These are phyloP conservation scores for Xylaria multiplex DNA, from an alignment of 2,329 filamentous ascomycete genomes.

Conservation along the genomic window DNA sequence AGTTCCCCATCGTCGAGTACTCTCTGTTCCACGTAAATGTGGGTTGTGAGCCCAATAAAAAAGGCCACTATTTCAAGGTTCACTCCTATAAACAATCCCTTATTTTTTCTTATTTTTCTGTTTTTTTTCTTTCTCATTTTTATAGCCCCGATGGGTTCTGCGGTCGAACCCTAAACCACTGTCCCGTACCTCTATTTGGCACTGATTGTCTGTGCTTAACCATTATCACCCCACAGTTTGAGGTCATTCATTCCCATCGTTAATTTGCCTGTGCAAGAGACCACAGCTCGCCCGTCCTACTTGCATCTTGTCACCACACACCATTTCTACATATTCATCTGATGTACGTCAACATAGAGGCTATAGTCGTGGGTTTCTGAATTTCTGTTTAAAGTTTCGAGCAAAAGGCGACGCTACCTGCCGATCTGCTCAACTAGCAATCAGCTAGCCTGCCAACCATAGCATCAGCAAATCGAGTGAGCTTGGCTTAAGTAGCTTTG, in stretches of 20 bases:
- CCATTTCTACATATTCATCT: slow-evolving; percentile 6
- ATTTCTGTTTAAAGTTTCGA: not conserved
- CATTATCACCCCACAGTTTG: slow-evolving; percentile 21
- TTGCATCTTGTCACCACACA: slow-evolving; percentile 10
- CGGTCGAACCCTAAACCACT: not conserved
- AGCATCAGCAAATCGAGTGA: slow-evolving; percentile 18
- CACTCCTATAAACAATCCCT: not conserved
- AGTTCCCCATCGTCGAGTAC: not conserved
- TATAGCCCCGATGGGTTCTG: not conserved
- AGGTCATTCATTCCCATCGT: slow-evolving; percentile 2
- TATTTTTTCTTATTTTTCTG: not conserved
- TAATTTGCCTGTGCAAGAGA: slow-evolving; percentile 25
- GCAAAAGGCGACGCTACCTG: slow-evolving; percentile 6
- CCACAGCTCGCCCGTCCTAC: slow-evolving; percentile 35
- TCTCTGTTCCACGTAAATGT: slow-evolving; percentile 14
- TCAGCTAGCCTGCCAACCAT: not conserved
- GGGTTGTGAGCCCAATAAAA: slow-evolving; percentile 3
- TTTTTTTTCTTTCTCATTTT: not conserved
- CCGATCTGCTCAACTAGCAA: slow-evolving; percentile 3
- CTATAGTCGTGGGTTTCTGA: not conserved
- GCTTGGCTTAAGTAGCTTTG: slow-evolving; percentile 24
- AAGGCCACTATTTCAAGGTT: slow-evolving; percentile 6
- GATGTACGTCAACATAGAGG: slow-evolving; percentile 4
- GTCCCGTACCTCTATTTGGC: slow-evolving; percentile 26
- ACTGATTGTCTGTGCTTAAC: slow-evolving; percentile 33